These are phyloP conservation scores for Podospora conica DNA, from an alignment of 495 filamentous ascomycete species.

Conservation along the genomic window DNA sequence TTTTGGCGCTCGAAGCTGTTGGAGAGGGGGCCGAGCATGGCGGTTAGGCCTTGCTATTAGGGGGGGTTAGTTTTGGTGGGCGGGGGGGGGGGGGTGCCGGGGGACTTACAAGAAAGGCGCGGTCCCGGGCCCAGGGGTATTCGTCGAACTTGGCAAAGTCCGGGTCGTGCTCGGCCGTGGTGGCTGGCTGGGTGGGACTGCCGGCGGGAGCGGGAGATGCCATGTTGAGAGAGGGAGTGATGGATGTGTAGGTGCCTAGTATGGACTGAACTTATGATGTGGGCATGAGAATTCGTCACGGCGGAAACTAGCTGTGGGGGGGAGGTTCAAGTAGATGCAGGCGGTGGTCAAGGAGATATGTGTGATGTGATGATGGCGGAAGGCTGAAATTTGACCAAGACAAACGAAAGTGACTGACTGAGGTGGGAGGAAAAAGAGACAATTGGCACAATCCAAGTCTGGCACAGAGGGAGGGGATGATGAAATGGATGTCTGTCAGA, in stretches of 20 bases:
- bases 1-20: conserved; percentile 19
- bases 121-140: conserved; percentile 22
- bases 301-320: too few relatives aligned
- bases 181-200: not conserved
- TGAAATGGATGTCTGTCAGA: not conserved
- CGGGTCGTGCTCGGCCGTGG: not conserved
- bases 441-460: not conserved
- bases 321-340: too few relatives aligned
- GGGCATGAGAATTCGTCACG: too few relatives aligned
- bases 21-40: conserved; percentile 24
- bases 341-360: too few relatives aligned
- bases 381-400: too few relatives aligned
- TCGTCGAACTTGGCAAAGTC: conserved; percentile 17
- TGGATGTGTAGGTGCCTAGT: not conserved
- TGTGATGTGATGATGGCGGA: not conserved
- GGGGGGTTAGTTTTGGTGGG: conserved; percentile 1
- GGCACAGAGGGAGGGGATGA: not conserved
- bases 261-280: not conserved
- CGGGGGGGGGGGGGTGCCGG: not conserved
- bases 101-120: conserved; percentile 30
- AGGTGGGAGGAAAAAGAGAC: not conserved
- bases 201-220: not conserved
- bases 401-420: not conserved
- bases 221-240: not conserved
- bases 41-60: conserved; percentile 21